Conservation (phyloP, 2,329 filamentous ascomycete genomes). For the Beauveria bassiana region DNA sequence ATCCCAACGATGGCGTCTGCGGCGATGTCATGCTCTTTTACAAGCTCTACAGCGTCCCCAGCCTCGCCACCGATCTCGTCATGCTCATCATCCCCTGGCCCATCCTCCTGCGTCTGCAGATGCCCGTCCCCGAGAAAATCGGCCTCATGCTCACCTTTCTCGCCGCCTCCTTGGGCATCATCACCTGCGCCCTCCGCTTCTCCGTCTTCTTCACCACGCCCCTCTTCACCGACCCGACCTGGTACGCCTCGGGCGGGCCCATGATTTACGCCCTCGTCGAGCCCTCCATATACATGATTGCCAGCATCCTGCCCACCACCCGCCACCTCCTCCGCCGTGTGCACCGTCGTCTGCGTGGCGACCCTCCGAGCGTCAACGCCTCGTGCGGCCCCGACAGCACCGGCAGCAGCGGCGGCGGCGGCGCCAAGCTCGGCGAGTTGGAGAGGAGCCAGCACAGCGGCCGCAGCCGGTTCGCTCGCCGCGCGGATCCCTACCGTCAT, state of each 20-base stretch:
- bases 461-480: background rate
- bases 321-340: constrained; percentile 9
- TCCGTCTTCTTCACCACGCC: constrained; percentile 13
- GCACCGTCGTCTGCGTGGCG: background rate
- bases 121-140: constrained; percentile 9
- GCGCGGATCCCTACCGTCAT: background rate
- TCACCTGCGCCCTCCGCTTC: constrained; percentile 12
- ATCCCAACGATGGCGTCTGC: constrained; percentile 9
- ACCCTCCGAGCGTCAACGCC: background rate
- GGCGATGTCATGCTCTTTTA: constrained; percentile 14
- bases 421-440: background rate
- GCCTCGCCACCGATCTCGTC: constrained; percentile 11
- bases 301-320: constrained; percentile 12
- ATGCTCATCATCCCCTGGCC: constrained; percentile 14
- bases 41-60: constrained; percentile 14
- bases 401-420: background rate
- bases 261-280: constrained; percentile 14
- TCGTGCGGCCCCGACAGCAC: background rate
- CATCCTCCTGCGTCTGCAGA: constrained; percentile 11
- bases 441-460: background rate
- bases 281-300: constrained; percentile 14
- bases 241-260: constrained; percentile 13
- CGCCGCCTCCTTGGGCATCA: constrained; percentile 11
- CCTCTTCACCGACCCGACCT: constrained; percentile 12
- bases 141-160: constrained; percentile 12